Conservation (phyloP, 768 basidiomycete species). For the Phylloporus sp. region DNA sequence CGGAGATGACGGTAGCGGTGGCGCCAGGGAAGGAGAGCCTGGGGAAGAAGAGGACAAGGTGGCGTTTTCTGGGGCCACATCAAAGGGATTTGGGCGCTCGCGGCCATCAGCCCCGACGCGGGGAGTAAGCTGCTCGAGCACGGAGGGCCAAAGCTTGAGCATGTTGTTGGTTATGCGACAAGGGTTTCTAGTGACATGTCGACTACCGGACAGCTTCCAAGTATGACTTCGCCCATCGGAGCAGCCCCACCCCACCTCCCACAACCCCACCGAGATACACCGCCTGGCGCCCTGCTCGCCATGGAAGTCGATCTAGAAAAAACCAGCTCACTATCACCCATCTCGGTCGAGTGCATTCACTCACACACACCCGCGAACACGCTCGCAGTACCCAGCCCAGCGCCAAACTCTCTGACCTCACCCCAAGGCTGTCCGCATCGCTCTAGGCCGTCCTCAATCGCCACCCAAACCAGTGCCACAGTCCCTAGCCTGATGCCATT, state of each 20-base stretch:
- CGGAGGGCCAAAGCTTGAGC: constrained; percentile 66
- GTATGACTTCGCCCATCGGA: constrained; percentile 38
- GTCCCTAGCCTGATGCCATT: constrained; percentile 52
- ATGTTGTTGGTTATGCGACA: constrained; percentile 25
- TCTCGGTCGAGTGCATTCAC: constrained; percentile 14
- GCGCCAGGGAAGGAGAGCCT: too few species aligned
- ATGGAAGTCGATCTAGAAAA: constrained; percentile 54
- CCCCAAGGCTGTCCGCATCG: constrained; percentile 33
- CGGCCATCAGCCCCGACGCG: constrained; percentile 40
- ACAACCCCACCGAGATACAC: constrained; percentile 53
- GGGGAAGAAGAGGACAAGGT: too few species aligned
- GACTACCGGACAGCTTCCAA: constrained; percentile 22
- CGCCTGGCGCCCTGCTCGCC: constrained; percentile 45
- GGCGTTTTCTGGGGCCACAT: constrained; percentile 35
- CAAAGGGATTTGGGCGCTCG: constrained; percentile 62
- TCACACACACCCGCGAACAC: constrained; percentile 55
- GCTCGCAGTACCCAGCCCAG: constrained; percentile 59
- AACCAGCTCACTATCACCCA: background rate
- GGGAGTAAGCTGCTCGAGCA: constrained; percentile 59
- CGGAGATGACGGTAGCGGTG: background rate
- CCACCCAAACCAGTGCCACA: constrained; percentile 47
- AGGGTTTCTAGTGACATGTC: background rate
- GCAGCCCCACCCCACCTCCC: constrained; percentile 49
- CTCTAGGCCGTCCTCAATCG: constrained; percentile 42
- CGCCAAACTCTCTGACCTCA: constrained; percentile 54